A percentile compares a stretch with the other conserved stretches of the same genome.
Evolutionary conservation across 1,284 basidiomycete genomes (phyloP).

Genomic region (Xerocomus nothofagi): DNA sequence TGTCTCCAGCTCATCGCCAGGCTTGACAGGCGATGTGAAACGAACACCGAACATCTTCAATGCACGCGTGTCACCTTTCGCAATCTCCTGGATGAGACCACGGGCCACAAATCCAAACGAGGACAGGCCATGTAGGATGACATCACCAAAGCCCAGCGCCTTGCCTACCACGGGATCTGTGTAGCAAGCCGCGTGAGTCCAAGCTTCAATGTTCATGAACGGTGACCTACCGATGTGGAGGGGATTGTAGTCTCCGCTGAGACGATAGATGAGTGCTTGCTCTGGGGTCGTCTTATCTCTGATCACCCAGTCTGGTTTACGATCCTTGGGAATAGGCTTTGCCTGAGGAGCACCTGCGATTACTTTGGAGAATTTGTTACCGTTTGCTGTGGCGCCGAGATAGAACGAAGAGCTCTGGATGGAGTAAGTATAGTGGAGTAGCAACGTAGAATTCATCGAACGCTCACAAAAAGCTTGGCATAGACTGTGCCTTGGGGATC

Average conservation of each 20-base stretch:
- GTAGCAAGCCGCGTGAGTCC: not conserved
- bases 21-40: constrained; percentile 80
- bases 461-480: constrained; percentile 65
- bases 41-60: constrained; percentile 68
- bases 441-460: not conserved
- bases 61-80: constrained; percentile 55
- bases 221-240: constrained; percentile 67
- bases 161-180: constrained; percentile 71
- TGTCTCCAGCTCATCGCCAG: constrained; percentile 78
- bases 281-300: constrained; percentile 70
- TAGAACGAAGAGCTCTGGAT: constrained; percentile 68
- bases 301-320: constrained; percentile 67
- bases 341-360: constrained; percentile 68
- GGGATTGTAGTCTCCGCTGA: constrained; percentile 85
- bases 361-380: constrained; percentile 64
- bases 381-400: constrained; percentile 72
- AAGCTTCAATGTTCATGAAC: not conserved
- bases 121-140: constrained; percentile 81
- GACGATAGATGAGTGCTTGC: constrained; percentile 76
- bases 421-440: not conserved
- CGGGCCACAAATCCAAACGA: constrained; percentile 79
- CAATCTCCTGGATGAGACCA: constrained; percentile 63
- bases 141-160: constrained; percentile 72
- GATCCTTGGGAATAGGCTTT: constrained; percentile 66
- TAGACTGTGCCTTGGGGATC: constrained; percentile 65